Conservation (phyloP, 441 rosid species). For the Croton laevigatus region DNA sequence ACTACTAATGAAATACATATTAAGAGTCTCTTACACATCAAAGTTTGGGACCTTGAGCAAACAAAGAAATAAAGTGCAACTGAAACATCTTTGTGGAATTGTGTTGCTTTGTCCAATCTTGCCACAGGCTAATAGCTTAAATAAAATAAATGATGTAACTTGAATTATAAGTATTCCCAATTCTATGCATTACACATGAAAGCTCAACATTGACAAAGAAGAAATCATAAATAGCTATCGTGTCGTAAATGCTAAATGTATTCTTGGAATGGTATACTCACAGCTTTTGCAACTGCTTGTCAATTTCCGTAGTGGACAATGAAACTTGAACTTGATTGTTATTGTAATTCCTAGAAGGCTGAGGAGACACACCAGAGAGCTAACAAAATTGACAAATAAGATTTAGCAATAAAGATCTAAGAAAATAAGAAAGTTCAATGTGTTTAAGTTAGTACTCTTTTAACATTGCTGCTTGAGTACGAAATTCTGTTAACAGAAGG, state of each 20-base stretch:
- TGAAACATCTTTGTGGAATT: neutral
- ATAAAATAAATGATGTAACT: neutral
- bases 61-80: neutral
- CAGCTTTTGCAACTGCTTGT: slow-evolving; percentile 81
- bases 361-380: slow-evolving; percentile 41
- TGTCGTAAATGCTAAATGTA: slow-evolving; percentile 9
- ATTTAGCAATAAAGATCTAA: neutral
- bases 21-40: neutral
- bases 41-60: too few species aligned
- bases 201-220: slow-evolving; percentile 1
- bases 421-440: neutral
- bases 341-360: slow-evolving; percentile 51
- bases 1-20: neutral
- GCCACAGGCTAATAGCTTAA: neutral
- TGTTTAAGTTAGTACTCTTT: slow-evolving; percentile 37
- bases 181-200: neutral
- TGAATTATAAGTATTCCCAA: neutral
- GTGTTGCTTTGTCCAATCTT: neutral
- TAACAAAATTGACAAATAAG: slow-evolving; percentile 32
- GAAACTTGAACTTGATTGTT: slow-evolving; percentile 34
- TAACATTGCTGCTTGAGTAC: slow-evolving; percentile 34
- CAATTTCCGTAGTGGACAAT: slow-evolving; percentile 42
- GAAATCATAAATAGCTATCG: neutral
- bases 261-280: slow-evolving; percentile 38
- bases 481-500: slow-evolving; percentile 33